A percentile compares a stretch with the other conserved stretches of the same genome.
phyloP scores from a whole-genome alignment of 768 basidiomycete species.

The Boletus tomentosulus region DNA sequence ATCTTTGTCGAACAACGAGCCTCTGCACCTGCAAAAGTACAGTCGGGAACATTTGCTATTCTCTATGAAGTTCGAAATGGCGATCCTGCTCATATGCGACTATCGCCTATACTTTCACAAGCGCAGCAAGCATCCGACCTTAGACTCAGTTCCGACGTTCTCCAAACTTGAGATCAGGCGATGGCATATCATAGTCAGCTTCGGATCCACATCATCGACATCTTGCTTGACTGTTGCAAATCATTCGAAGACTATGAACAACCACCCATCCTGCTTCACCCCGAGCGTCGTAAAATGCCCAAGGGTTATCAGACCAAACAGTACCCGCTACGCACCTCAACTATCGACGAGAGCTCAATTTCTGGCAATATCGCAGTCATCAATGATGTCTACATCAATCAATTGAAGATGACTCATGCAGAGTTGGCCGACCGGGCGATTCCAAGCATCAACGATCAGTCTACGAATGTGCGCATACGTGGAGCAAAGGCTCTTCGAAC shows the following conservation, averaged over 20 bases:
- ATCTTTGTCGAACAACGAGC: constrained; percentile 29
- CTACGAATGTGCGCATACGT: neutral
- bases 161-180: constrained; percentile 1
- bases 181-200: neutral
- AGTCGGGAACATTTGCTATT: constrained; percentile 30
- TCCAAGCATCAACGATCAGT: neutral
- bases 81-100: neutral
- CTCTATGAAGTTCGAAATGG: neutral
- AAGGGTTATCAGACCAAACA: neutral
- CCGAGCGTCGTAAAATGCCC: neutral
- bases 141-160: neutral
- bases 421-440: neutral
- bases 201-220: neutral
- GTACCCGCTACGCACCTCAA: constrained; percentile 1
- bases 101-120: neutral
- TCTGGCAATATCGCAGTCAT: neutral
- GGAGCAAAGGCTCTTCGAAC: neutral
- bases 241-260: neutral
- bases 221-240: neutral
- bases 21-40: constrained; percentile 29
- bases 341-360: constrained; percentile 5
- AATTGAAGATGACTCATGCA: neutral
- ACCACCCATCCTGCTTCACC: neutral
- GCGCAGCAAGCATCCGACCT: neutral
- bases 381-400: constrained; percentile 1